phyloP scores from a whole-genome alignment of 768 basidiomycete species.

The Pleurotus eryngii region DNA sequence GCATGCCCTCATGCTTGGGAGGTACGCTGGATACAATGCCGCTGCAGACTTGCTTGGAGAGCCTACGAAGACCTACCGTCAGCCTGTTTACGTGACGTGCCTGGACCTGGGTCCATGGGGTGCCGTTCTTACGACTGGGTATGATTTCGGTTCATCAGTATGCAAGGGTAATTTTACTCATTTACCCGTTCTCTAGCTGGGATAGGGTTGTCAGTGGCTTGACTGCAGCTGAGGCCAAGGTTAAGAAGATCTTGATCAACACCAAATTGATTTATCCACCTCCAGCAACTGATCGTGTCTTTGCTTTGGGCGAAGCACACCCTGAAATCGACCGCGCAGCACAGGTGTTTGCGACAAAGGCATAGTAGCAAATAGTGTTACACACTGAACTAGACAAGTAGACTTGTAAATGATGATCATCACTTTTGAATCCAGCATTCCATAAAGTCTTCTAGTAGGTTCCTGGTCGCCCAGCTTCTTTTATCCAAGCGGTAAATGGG shows the following conservation, averaged over 20 bases:
- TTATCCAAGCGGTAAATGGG: no score
- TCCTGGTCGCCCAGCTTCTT: no score
- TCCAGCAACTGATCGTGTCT: slow-evolving; percentile 8
- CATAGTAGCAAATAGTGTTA: no score
- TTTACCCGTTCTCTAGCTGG: slow-evolving; percentile 12
- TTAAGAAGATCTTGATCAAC: slow-evolving; percentile 16
- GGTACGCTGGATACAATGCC: slow-evolving; percentile 15
- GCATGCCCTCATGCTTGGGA: slow-evolving; percentile 16
- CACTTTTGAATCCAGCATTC: no score
- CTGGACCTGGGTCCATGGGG: slow-evolving; percentile 18
- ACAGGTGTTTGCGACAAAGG: no score
- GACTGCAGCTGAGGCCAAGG: slow-evolving; percentile 12
- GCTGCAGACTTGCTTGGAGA: slow-evolving; percentile 16
- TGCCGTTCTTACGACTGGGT: slow-evolving; percentile 14
- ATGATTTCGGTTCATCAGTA: neutral
- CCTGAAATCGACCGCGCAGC: neutral
- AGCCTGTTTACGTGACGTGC: slow-evolving; percentile 17
- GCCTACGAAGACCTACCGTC: slow-evolving; percentile 12
- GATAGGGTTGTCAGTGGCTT: slow-evolving; percentile 11
- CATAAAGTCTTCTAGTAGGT: no score
- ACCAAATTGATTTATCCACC: slow-evolving; percentile 18
- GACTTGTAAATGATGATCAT: no score
- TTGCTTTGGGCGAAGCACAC: slow-evolving; percentile 14
- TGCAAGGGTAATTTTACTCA: neutral
- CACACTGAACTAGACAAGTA: no score